These are phyloP conservation scores for Erodium moschatum DNA, from an alignment of 441 rosid species.

Conservation along the genomic window DNA sequence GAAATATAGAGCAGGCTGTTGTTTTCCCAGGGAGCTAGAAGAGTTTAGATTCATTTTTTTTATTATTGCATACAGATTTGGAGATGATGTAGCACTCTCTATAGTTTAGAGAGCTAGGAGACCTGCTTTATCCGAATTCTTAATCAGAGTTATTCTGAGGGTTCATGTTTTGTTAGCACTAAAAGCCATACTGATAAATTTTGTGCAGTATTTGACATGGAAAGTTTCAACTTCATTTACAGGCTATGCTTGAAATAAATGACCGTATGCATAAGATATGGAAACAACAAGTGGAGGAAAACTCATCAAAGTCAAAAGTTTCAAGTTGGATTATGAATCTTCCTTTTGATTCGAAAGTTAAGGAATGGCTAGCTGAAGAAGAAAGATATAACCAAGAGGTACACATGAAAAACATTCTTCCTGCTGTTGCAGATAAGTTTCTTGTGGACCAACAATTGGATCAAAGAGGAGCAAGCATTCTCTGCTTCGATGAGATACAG, in stretches of 20 bases:
- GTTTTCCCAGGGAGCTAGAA: no score
- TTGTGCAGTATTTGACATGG: constrained; percentile 7
- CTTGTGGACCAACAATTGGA: constrained; percentile 49
- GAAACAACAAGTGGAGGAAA: constrained; percentile 65
- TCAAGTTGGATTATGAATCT: constrained; percentile 77
- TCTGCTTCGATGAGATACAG: constrained; percentile 96
- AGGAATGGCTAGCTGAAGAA: constrained; percentile 87
- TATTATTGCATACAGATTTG: no score
- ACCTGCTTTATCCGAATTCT: not conserved
- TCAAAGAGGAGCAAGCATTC: constrained; percentile 68
- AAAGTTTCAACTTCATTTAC: constrained; percentile 11
- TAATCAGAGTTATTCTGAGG: not conserved
- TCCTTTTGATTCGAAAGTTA: constrained; percentile 71
- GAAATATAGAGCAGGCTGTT: no score
- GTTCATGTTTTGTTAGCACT: not conserved
- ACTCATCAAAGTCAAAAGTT: constrained; percentile 45
- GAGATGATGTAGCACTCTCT: not conserved
- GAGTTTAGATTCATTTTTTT: no score
- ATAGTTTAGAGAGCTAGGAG: not conserved
- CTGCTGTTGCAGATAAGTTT: constrained; percentile 79
- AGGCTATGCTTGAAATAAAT: constrained; percentile 92
- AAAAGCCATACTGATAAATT: not conserved
- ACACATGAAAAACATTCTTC: constrained; percentile 78
- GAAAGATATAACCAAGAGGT: constrained; percentile 73
- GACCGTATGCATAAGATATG: constrained; percentile 80